Percentiles rank a stretch among this genome's conserved stretches.
These are phyloP conservation scores for Alnus rubra DNA, from an alignment of 306 rosid species.

Conservation along the genomic window DNA sequence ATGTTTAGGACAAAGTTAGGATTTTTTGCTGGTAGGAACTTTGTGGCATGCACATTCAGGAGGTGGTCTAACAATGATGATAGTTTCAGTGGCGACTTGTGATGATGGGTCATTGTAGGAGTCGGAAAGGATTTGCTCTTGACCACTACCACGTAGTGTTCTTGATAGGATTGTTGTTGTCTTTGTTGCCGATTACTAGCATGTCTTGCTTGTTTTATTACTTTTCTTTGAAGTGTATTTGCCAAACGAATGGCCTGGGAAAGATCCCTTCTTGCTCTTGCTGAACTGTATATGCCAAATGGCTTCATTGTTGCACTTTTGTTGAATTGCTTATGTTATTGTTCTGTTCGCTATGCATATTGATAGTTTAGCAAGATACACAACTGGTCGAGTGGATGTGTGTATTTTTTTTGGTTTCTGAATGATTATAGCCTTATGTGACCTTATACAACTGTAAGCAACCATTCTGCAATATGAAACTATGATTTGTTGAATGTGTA, in stretches of 20 bases:
- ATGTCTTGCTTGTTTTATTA: background rate
- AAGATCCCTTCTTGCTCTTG: background rate
- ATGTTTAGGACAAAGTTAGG: slow-evolving; percentile 52
- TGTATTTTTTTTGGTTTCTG: background rate
- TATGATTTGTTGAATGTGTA: background rate
- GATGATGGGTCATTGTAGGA: slow-evolving; percentile 18
- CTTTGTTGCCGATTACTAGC: slow-evolving; percentile 21
- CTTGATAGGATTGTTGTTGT: slow-evolving; percentile 20
- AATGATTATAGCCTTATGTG: background rate
- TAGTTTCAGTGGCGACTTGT: slow-evolving; percentile 32
- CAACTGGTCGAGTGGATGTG: background rate
- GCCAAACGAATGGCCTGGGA: background rate
- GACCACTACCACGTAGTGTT: background rate
- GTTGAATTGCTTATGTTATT: background rate
- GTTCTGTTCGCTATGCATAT: no score
- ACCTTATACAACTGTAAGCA: background rate
- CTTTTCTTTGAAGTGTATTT: background rate
- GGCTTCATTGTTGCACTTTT: background rate
- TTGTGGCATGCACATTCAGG: slow-evolving; percentile 55
- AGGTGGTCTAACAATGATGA: slow-evolving; percentile 46
- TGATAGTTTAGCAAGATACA: background rate
- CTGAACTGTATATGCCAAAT: background rate
- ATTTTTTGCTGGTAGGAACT: slow-evolving; percentile 46
- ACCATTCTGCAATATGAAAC: background rate
- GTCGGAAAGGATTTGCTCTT: slow-evolving; percentile 11